Evolutionary conservation across 2,329 filamentous ascomycete genomes (phyloP), one percentile per base, ranked within the genome.

Genomic region (Talaromyces funiculosus): DNA sequence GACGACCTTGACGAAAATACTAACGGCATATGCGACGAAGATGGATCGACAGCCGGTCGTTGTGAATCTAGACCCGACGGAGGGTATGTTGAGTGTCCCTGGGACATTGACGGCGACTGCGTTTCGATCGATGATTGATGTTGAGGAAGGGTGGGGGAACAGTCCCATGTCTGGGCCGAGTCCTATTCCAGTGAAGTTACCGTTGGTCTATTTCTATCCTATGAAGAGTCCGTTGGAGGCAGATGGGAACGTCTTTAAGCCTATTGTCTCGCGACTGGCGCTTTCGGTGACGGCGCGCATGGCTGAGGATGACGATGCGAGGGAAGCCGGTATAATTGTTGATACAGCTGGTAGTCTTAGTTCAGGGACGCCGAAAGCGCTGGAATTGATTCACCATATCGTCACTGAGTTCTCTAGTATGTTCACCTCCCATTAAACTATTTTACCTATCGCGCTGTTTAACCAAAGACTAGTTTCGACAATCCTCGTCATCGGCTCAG

Each of bases 151-250:
- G 20, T 97, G 92, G 87, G 94, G 94, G 9, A 90, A 84, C 66
- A 92, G 90, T 67, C 92, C 93, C 0, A 96, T 92, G 68, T 95
- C 90, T 65, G 94, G 93, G 0, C 92, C 94, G 0, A 94, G 89
- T 67, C 84, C 87, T 0, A 86, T 96, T 18, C 92, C 93, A 0
- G 90, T 96, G 57, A 97, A 97, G 79, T 81, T 96, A 67, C 94
- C 94, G 4, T 78, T 99, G 58, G 91, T 93, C 29, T 96, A 96
- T 72, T 90, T 92, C 74, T 96, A 90, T 73, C 93, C 94, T 16
- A 80, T 89, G 64, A 81, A 84, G 57, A 86, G 81, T 63, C 84
- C 90, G 20, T 65, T 77, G 0, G 87, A 91, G 66, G 89, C 91
- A 54, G 89, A 91, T 63, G 81, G 84, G 0, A 82, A 80, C 35